Percentiles rank a stretch among this genome's conserved stretches.
These are phyloP conservation scores for Uronychia setigera DNA, from an alignment of 73 alveolate genomes.

Conservation along the genomic window DNA sequence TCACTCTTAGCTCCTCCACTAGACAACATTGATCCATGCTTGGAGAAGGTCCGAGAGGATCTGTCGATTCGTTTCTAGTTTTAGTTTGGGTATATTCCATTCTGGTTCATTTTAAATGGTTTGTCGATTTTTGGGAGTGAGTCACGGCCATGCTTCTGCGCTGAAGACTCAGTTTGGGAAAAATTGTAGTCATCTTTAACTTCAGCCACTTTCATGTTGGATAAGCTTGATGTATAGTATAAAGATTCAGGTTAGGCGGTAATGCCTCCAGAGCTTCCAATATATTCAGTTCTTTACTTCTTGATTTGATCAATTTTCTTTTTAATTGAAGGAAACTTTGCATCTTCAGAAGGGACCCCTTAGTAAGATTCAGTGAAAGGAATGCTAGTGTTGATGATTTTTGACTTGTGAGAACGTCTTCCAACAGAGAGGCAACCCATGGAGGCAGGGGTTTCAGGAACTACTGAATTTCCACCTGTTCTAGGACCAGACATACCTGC, in stretches of 20 bases:
- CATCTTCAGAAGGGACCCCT: not conserved
- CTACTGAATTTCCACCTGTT: too few species aligned
- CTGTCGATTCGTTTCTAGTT: not conserved
- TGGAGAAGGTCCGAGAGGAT: not conserved
- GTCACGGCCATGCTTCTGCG: not conserved
- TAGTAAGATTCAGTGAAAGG: not conserved
- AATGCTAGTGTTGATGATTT: not conserved
- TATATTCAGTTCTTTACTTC: not conserved
- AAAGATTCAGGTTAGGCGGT: too few species aligned
- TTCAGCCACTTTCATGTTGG: not conserved
- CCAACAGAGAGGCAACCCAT: not conserved
- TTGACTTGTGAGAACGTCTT: not conserved
- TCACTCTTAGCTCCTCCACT: not conserved
- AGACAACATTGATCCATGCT: not conserved
- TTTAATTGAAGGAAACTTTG: not conserved
- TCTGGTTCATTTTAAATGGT: not conserved
- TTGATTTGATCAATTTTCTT: not conserved
- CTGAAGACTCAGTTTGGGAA: not conserved
- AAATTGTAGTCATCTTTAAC: not conserved
- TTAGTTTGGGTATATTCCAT: not conserved
- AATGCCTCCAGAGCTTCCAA: too few species aligned
- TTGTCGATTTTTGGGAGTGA: not conserved
- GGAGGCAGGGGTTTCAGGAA: not conserved
- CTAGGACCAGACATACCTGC: too few species aligned
- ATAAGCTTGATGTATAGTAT: not conserved